Evolutionary conservation across 75 land plant species (phyloP), one percentile per base, ranked within the genome.

Genomic region (Picea sitchensis): DNA sequence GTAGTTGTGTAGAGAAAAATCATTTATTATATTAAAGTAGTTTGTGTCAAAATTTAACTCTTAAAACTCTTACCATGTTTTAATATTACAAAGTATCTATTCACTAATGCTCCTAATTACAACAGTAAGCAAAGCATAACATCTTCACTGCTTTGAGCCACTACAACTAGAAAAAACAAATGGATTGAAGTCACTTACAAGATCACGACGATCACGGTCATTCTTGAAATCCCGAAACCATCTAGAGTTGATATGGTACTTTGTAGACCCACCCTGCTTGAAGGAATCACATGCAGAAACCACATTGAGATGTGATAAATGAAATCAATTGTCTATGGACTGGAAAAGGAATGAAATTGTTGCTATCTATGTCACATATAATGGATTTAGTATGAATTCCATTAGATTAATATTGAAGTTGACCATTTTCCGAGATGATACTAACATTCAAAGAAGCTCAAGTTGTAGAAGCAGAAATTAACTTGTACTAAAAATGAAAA

Each of bases 161-260:
- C 2, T 44, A 67, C 65, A 65, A 30, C 9, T 69, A 69, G 7
- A 21, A 71, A 47, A 12, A 51, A 36, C 5, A 58, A 58, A 30
- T 1, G 60, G 36, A 30, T 30, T 65, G 14, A 34, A 65, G 30
- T 5, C 59, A 31, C 96, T 88, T 81, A 98, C 99, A 92, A 98
- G 94, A 84, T 98, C 99, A 80, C 99, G 94, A 4, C 99, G 93
- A 84, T 98, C 99, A 58, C 99, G 83, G 47, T 98, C 99, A 82
- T 94, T 98, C 75, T 89, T 87, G 75, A 98, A 93, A 69, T 88
- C 81, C 23, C 86, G 90, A 21, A 98, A 77, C 99, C 99, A 98
- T 85, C 86, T 93, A 75, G 92, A 91, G 59, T 86, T 89, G 9
- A 95, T 76, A 83, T 93, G 90, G 80, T 98, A 93, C 77, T 95